phyloP scores from a whole-genome alignment of 805 yeast species.

The Kazachstania africana region DNA sequence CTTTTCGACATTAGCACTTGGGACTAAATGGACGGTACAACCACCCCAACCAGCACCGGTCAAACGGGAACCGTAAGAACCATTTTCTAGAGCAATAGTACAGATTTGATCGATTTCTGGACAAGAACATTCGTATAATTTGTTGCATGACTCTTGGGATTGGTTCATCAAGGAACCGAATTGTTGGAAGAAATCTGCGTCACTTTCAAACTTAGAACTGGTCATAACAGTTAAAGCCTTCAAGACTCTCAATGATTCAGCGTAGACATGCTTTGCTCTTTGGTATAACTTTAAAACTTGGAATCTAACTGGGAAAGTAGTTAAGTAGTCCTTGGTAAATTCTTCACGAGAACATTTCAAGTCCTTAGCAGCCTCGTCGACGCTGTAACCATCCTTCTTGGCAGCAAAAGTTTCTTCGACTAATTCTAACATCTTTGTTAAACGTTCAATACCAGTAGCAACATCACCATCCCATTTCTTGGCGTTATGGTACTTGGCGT shows the following conservation, averaged over 20 bases:
- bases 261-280: slow-evolving; percentile 50
- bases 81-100: slow-evolving; percentile 39
- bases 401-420: slow-evolving; percentile 33
- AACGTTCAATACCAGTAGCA: slow-evolving; percentile 30
- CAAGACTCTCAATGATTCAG: slow-evolving; percentile 49
- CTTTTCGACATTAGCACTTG: slow-evolving; percentile 18
- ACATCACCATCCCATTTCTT: slow-evolving; percentile 37
- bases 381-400: slow-evolving; percentile 38
- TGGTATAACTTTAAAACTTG: slow-evolving; percentile 41
- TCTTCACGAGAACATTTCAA: slow-evolving; percentile 33
- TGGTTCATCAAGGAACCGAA: slow-evolving; percentile 49
- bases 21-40: slow-evolving; percentile 52
- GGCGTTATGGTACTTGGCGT: slow-evolving; percentile 16
- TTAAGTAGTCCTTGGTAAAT: slow-evolving; percentile 34
- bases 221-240: slow-evolving; percentile 34
- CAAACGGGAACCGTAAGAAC: slow-evolving; percentile 56
- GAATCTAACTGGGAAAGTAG: slow-evolving; percentile 43
- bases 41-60: slow-evolving; percentile 82
- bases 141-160: slow-evolving; percentile 43
- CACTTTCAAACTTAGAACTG: slow-evolving; percentile 6
- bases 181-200: slow-evolving; percentile 27
- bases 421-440: slow-evolving; percentile 31
- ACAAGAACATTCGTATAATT: slow-evolving; percentile 43
- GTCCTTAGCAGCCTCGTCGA: slow-evolving; percentile 34
- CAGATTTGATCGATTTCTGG: slow-evolving; percentile 43